Conservation (phyloP, 805 yeast species). For the Sugiyamaella mastotermitis region DNA sequence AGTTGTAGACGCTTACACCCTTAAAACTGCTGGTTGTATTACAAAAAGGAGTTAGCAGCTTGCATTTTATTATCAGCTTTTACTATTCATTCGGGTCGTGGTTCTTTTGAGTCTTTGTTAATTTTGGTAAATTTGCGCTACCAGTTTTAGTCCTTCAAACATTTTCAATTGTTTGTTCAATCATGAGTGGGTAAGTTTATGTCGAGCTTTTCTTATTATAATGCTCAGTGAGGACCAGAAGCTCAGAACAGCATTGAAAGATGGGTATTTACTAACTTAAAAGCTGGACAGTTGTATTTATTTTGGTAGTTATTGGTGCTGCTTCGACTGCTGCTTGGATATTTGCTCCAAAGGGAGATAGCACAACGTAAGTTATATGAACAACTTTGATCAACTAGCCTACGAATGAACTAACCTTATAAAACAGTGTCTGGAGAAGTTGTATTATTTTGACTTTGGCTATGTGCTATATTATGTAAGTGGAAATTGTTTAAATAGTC, state of each 20-base stretch:
- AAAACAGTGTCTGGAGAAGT: slow-evolving; percentile 70
- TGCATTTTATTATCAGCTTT: no score
- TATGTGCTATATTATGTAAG: slow-evolving; percentile 78
- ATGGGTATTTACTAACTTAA: slow-evolving; percentile 3
- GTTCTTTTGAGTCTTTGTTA: no score
- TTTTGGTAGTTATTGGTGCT: slow-evolving; percentile 51
- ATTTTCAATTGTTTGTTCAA: neutral
- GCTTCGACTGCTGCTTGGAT: slow-evolving; percentile 71
- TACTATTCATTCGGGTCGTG: no score
- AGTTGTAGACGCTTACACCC: no score
- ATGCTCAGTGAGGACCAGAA: no score
- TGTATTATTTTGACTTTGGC: slow-evolving; percentile 61
- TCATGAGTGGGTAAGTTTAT: slow-evolving; percentile 44
- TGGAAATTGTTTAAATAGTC: slow-evolving; percentile 12
- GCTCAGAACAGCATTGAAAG: no score
- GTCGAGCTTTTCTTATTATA: no score
- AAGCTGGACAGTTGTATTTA: slow-evolving; percentile 67
- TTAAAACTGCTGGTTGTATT: no score
- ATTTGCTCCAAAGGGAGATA: slow-evolving; percentile 75
- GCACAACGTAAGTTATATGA: slow-evolving; percentile 51
- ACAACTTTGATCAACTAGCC: neutral
- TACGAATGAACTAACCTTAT: slow-evolving; percentile 10
- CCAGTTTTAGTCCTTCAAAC: neutral
- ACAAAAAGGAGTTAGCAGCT: no score
- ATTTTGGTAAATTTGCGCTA: no score